Percentiles rank a stretch among this genome's conserved stretches.
These are phyloP conservation scores for Pseudogymnoascus sp. DNA, from an alignment of 2,329 filamentous ascomycete genomes.

Conservation along the genomic window DNA sequence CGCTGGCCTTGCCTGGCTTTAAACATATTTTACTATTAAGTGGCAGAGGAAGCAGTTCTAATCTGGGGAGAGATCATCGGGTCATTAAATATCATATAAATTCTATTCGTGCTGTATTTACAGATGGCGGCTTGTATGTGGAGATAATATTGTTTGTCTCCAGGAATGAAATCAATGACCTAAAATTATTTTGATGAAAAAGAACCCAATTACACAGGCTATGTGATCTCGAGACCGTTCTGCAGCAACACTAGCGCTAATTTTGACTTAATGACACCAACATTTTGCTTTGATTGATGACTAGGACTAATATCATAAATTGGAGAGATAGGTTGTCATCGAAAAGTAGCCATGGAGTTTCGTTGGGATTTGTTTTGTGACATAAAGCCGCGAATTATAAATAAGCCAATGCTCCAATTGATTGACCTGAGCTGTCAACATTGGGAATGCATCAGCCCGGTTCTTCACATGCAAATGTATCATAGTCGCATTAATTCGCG, in stretches of 20 bases:
- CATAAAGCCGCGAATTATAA: too few relatives aligned
- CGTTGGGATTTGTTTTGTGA: too few relatives aligned
- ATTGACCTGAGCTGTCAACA: too few relatives aligned
- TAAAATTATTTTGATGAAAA: not conserved
- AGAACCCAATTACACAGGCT: too few relatives aligned
- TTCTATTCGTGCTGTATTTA: not conserved
- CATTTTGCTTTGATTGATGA: too few relatives aligned
- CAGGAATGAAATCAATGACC: not conserved
- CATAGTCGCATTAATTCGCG: not conserved
- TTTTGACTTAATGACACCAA: too few relatives aligned
- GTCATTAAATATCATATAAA: not conserved
- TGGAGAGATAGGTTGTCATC: too few relatives aligned
- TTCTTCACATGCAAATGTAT: not conserved
- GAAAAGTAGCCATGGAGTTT: too few relatives aligned
- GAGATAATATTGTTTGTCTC: not conserved
- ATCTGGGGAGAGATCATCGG: not conserved
- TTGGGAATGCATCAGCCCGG: not conserved
- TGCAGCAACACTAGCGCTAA: too few relatives aligned
- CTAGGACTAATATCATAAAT: too few relatives aligned
- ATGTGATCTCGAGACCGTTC: too few relatives aligned
- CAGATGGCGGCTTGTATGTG: not conserved
- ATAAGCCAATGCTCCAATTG: too few relatives aligned
- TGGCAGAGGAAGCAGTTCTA: not conserved
- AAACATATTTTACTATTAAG: not conserved
- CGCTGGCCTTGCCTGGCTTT: not conserved